Evolutionary conservation across 202 grass and related monocot species (phyloP), one percentile per base, ranked within the genome.

Genomic region (Digitaria exilis): DNA sequence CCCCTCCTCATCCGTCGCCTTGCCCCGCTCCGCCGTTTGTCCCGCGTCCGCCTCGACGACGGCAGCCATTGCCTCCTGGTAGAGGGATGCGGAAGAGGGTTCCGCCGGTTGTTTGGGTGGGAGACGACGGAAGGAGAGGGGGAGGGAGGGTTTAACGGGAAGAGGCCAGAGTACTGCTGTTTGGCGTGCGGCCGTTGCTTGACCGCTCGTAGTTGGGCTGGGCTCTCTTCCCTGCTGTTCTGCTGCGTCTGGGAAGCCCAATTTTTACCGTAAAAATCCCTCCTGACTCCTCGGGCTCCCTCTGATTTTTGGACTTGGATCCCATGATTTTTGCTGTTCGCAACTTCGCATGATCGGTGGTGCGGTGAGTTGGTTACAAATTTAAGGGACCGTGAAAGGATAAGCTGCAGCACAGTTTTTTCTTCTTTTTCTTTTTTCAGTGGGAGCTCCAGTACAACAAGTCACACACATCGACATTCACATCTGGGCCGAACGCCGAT

Each of bases 81-180:
- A 1, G 51, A 29, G 25, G 35, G 37, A n/a, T 24, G 58, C 50
- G 75, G 41, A 34, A 25, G 61, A 55, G 30, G 57, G 26, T 4
- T 25, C 15, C 65, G 49, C 29, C 72, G 26, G 7, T 70, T 37
- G 29, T 22, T 16, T 7, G 28, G 84, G 56, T 42, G 8, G 35
- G n/a, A 21, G 57, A 24, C 26, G 5, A 21, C n/a, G 72, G 34
- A 12, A 22, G 21, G 21, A 16, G 35, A 14, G 19, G n/a, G n/a
- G 12, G n/a, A 52, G 48, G 56, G 75, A 42, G 55, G 73, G 71
- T 82, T 87, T 82, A 64, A 44, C 41, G 65, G 51, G 29, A 52
- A n/a, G 42, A 42, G 28, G 49, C 9, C n/a, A n/a, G n/a, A n/a
- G n/a, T 35, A 25, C 28, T 11, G 35, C 7, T 15, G 69, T 26